Evolutionary conservation across 2,329 filamentous ascomycete genomes (phyloP).

Genomic region (Verticillium dahliae): DNA sequence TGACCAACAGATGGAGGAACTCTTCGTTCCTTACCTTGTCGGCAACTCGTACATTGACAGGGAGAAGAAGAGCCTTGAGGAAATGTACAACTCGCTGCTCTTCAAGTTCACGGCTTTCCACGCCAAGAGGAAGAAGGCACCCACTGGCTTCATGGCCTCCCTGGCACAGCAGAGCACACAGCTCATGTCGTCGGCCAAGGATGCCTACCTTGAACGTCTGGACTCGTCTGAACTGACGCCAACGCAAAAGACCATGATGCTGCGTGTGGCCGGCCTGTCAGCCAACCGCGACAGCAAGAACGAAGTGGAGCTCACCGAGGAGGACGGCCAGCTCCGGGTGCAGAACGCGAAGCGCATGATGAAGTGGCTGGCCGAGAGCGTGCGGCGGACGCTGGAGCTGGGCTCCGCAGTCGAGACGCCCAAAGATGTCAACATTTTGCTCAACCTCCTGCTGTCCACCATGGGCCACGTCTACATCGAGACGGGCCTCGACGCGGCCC

Average conservation of each 20-base stretch:
- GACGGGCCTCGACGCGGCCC: conserved; percentile 60
- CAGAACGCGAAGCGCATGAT: conserved; percentile 96
- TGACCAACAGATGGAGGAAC: conserved; percentile 69
- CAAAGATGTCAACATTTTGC: conserved; percentile 82
- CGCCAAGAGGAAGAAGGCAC: conserved; percentile 76
- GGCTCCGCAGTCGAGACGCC: conserved; percentile 82
- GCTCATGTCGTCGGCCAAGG: conserved; percentile 78
- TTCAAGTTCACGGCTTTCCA: conserved; percentile 99
- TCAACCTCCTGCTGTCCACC: conserved; percentile 75
- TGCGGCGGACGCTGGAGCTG: conserved; percentile 86
- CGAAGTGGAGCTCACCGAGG: conserved; percentile 84
- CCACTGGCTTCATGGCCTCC: conserved; percentile 87
- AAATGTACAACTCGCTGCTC: conserved; percentile 81
- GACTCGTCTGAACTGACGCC: conserved; percentile 83
- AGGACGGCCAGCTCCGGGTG: conserved; percentile 77
- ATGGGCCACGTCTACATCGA: conserved; percentile 80
- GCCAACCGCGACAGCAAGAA: conserved; percentile 69
- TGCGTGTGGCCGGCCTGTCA: conserved; percentile 80
- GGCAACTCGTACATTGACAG: conserved; percentile 66
- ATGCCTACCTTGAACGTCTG: conserved; percentile 83
- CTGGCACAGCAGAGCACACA: conserved; percentile 87
- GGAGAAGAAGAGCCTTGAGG: conserved; percentile 64
- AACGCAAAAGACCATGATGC: conserved; percentile 84
- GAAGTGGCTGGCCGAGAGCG: conserved; percentile 93
- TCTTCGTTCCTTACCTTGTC: conserved; percentile 66